Evolutionary conservation across 2,329 filamentous ascomycete genomes (phyloP).

Genomic region (Coniochaeta pulveracea): DNA sequence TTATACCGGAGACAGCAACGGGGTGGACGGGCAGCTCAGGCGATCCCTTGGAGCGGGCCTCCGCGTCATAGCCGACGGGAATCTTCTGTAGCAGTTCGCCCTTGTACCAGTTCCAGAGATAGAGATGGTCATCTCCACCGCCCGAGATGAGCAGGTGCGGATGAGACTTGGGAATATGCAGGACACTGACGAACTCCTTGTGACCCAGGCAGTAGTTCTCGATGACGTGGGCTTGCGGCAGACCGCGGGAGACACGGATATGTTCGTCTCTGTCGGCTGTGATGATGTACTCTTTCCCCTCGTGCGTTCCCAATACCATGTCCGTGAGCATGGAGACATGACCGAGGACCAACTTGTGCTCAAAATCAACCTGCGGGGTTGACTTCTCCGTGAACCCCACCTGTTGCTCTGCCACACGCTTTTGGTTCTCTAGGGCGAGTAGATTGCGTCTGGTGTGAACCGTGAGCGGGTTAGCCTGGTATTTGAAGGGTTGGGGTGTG

Average conservation of each 20-base stretch:
- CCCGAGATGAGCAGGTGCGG: conserved; percentile 67
- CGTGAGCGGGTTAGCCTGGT: conserved; percentile 45
- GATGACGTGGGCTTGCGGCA: conserved; percentile 74
- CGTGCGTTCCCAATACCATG: conserved; percentile 32
- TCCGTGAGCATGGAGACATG: conserved; percentile 94
- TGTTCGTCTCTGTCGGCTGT: conserved; percentile 55
- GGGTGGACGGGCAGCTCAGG: conserved; percentile 24
- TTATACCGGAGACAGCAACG: conserved; percentile 33
- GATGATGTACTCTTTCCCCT: conserved; percentile 28
- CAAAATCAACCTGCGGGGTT: conserved; percentile 36
- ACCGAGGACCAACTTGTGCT: conserved; percentile 70
- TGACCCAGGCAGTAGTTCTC: conserved; percentile 87
- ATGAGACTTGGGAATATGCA: conserved; percentile 50
- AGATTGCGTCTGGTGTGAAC: conserved; percentile 56
- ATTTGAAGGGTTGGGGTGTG: conserved; percentile 26
- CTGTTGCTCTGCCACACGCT: conserved; percentile 14
- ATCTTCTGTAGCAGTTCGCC: conserved; percentile 40
- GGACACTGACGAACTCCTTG: conserved; percentile 66
- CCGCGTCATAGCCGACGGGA: too few relatives aligned
- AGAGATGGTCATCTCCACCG: conserved; percentile 70
- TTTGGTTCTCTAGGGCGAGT: conserved; percentile 47
- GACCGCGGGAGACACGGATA: conserved; percentile 72
- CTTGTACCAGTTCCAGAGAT: conserved; percentile 71
- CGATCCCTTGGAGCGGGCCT: too few relatives aligned
- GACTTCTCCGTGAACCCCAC: conserved; percentile 19